phyloP scores from a whole-genome alignment of 1,284 basidiomycete species.

The Trichosporon sp. region DNA sequence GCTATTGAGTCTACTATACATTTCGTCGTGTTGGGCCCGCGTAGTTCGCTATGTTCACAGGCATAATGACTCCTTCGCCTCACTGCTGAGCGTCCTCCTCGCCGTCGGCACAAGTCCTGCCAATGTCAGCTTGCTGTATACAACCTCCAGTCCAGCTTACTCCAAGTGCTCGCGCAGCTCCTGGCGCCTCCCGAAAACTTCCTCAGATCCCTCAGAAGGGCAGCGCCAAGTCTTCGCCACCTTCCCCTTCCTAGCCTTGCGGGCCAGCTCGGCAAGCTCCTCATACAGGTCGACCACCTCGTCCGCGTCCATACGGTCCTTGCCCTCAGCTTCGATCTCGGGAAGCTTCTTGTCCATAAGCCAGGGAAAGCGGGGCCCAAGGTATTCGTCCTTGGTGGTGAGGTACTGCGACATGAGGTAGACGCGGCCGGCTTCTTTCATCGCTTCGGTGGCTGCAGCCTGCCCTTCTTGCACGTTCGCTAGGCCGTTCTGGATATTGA shows the following conservation, averaged over 20 bases:
- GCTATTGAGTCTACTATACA: no score
- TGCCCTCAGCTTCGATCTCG: background rate
- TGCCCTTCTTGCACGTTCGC: background rate
- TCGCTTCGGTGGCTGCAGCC: background rate
- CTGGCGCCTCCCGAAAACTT: background rate
- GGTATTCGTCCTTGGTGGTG: background rate
- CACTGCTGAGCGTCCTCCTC: background rate
- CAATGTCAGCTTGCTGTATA: background rate
- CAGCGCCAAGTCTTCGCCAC: background rate
- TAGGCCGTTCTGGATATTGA: background rate
- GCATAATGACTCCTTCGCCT: background rate
- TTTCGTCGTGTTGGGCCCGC: no score
- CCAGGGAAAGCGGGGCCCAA: background rate
- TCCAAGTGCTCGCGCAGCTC: background rate
- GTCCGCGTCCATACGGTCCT: background rate
- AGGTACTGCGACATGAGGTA: background rate
- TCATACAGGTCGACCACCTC: background rate
- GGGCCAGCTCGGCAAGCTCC: background rate
- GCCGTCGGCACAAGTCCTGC: background rate
- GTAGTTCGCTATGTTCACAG: no score
- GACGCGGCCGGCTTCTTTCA: background rate
- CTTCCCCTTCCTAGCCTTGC: no score
- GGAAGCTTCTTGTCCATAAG: background rate
- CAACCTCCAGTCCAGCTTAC: background rate
- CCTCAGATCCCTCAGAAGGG: background rate